phyloP scores from a whole-genome alignment of 208 protist species.

The Jaenimonas drosophilae region DNA sequence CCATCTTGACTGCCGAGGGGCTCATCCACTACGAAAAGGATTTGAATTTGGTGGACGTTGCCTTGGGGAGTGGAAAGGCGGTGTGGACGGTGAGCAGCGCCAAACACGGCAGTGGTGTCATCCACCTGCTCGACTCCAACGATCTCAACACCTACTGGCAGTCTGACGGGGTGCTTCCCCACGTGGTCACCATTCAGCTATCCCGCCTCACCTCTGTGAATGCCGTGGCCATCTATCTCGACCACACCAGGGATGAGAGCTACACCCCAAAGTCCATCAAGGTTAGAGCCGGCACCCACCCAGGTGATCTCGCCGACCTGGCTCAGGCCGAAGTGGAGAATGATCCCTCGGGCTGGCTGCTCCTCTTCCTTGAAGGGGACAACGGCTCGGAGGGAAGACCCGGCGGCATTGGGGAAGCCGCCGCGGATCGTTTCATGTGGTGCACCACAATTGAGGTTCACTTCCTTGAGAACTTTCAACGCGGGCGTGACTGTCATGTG shows the following conservation, averaged over 20 bases:
- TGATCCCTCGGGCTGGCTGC: slow-evolving; percentile 40
- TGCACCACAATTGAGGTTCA: slow-evolving; percentile 44
- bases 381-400: slow-evolving; percentile 9
- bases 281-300: slow-evolving; percentile 54
- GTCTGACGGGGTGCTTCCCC: slow-evolving; percentile 78
- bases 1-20: too few species aligned
- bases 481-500: slow-evolving; percentile 78
- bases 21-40: too few species aligned
- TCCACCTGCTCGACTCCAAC: slow-evolving; percentile 33
- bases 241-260: slow-evolving; percentile 71
- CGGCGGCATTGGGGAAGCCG: slow-evolving; percentile 10
- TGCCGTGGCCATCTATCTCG: slow-evolving; percentile 50
- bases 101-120: slow-evolving; percentile 85
- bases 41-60: too few species aligned
- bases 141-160: slow-evolving; percentile 77
- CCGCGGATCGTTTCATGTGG: slow-evolving; percentile 33
- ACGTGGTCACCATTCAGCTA: slow-evolving; percentile 63
- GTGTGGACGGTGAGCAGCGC: slow-evolving; percentile 83
- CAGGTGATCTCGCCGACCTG: slow-evolving; percentile 60
- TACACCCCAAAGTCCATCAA: slow-evolving; percentile 72
- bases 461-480: slow-evolving; percentile 68
- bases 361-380: slow-evolving; percentile 19
- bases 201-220: slow-evolving; percentile 32
- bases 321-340: slow-evolving; percentile 21
- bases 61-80: too few species aligned